Evolutionary conservation across 768 basidiomycete species (phyloP).

Genomic region (Lentinula guzmanii): DNA sequence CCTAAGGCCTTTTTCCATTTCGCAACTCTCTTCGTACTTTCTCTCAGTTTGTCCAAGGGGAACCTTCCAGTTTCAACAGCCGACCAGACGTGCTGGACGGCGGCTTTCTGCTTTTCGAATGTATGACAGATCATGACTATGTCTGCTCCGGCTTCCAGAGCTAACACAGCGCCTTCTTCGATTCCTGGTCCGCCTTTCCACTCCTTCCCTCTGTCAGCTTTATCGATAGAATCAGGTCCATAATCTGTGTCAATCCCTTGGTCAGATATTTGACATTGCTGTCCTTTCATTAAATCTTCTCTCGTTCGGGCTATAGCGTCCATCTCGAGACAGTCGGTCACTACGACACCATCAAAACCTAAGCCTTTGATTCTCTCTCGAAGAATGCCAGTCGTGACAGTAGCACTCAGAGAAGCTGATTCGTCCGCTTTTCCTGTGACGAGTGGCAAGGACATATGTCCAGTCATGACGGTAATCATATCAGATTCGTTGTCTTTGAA

Average conservation of each 20-base stretch:
- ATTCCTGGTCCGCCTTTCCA: conserved; percentile 36
- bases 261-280: neutral
- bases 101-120: conserved; percentile 44
- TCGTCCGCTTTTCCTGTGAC: conserved; percentile 43
- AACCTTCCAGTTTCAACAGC: conserved; percentile 44
- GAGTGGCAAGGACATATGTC: conserved; percentile 64
- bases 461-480: conserved; percentile 62
- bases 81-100: conserved; percentile 43
- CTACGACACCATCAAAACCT: conserved; percentile 51
- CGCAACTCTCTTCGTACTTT: conserved; percentile 40
- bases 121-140: conserved; percentile 74
- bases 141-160: conserved; percentile 60
- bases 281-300: neutral
- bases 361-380: conserved; percentile 31
- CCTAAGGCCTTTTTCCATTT: conserved; percentile 47
- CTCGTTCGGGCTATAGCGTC: conserved; percentile 52
- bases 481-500: conserved; percentile 35
- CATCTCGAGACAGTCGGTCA: conserved; percentile 78
- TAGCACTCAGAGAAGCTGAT: conserved; percentile 53
- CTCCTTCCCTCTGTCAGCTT: neutral
- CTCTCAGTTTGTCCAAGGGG: conserved; percentile 26
- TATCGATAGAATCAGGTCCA: neutral
- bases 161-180: conserved; percentile 48
- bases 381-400: conserved; percentile 47
- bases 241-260: neutral